Evolutionary conservation across 2,329 filamentous ascomycete genomes (phyloP), one percentile per base, ranked within the genome.

Genomic region (Sarocladium kiliense): DNA sequence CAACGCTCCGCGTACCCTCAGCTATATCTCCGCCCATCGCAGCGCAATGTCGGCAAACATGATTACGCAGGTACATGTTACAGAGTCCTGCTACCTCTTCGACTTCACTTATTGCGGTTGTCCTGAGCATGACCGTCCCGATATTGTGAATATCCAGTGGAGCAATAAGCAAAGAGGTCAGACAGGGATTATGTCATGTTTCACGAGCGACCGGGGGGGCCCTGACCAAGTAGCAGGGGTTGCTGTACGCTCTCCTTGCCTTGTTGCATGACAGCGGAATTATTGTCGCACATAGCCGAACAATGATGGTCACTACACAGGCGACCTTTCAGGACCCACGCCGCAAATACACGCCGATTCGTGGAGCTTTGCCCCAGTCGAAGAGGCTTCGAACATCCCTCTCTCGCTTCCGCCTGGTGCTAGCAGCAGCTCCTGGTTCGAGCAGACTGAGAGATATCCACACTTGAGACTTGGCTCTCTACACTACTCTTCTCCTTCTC

Each of bases 161-260:
- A 34, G 47, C 47, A 51, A 27, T 30, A 25, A 49, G 47, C 16
- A 10, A 36, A 51, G 44, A 49, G 44, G 41, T 44, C n/a, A 23
- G 58, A 56, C 62, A 58, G 54, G 58, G 57, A 62, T 59, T 53
- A 57, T 58, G 44, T 53, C 54, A 34, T 36, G 59, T 56, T 58
- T 61, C 58, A 58, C 58, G 56, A 59, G 37, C 51, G 55, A 26
- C 47, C 47, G 5, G 47, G 47, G 47, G 47, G 44, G 44, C n/a
- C 12, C 23, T 3, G 36, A 39, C 44, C 25, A 32, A 11, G n/a
- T n/a, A n/a, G n/a, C n/a, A n/a, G n/a, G n/a, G n/a, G n/a, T n/a
- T n/a, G n/a, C n/a, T n/a, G n/a, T n/a, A n/a, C 36, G 12, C n/a
- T 16, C 36, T 16, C n/a, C 7, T 39, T 39, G 36, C n/a, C 36